Percentiles rank a stretch among this genome's conserved stretches.
Conservation (phyloP, 2,329 filamentous ascomycete species). For the Trichoderma hamatum region DNA sequence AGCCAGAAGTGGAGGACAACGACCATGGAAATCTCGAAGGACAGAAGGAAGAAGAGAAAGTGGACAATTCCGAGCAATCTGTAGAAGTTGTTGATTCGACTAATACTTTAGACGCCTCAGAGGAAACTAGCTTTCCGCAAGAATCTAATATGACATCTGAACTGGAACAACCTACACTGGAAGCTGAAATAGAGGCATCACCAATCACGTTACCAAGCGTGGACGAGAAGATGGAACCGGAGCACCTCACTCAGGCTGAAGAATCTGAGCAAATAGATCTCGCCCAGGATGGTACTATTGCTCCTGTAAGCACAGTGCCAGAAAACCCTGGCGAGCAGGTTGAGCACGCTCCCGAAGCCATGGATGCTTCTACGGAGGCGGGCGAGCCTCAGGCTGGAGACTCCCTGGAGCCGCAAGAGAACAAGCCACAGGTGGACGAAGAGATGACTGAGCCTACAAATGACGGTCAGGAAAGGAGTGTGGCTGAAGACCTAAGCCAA, state of each 20-base stretch:
- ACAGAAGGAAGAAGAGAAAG: conserved; percentile 39
- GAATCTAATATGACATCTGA: conserved; percentile 24
- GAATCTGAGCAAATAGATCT: conserved; percentile 19
- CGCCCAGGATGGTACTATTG: conserved; percentile 21
- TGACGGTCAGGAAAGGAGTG: conserved; percentile 1
- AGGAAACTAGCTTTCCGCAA: conserved; percentile 24
- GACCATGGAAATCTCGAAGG: conserved; percentile 24
- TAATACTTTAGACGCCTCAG: conserved; percentile 27
- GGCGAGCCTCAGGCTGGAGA: neutral
- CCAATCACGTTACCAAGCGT: conserved; percentile 36
- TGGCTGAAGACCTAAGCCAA: neutral
- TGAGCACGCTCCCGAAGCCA: neutral
- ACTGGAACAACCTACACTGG: conserved; percentile 21
- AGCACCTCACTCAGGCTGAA: conserved; percentile 20
- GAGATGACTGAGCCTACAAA: neutral
- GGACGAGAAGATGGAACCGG: conserved; percentile 36
- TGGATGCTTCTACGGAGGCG: conserved; percentile 13
- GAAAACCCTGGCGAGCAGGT: neutral
- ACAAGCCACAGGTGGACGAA: neutral
- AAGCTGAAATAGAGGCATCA: neutral
- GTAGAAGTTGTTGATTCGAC: conserved; percentile 26
- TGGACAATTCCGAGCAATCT: conserved; percentile 36
- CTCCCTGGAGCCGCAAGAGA: neutral
- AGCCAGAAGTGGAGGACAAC: conserved; percentile 18
- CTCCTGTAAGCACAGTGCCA: conserved; percentile 4